Evolutionary conservation across 2,329 filamentous ascomycete genomes (phyloP), one percentile per base, ranked within the genome.

Genomic region (Aphanocladium album): DNA sequence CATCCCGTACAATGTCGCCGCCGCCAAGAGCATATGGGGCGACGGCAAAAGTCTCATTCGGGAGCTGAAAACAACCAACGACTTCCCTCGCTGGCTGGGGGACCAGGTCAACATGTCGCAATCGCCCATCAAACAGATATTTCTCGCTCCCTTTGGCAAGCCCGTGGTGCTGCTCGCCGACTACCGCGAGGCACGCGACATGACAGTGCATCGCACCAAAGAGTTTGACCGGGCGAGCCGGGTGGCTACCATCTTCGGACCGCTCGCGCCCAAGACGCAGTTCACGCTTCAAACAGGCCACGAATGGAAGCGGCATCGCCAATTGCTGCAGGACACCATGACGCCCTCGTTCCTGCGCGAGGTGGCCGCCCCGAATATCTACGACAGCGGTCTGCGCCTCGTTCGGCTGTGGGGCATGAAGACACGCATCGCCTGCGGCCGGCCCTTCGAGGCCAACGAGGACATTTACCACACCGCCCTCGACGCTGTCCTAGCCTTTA

Each of bases 131-230:
- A 67, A 76, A 6, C 81, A 84, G 64, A 68, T 78, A 5, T 82
- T 82, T 66, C 66, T 80, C 54, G 67, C 69, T 7, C 79, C 79
- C 0, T 70, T 80, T 12, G 63, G 65, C 1, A 70, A 69, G 25
- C 81, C 80, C 1, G 74, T 71, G 65, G 69, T 83, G 0, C 58
- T 83, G 3, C 62, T 83, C 2, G 68, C 72, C 19, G 79, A 68
- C 56, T 74, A 70, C 6, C 68, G 68, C 2, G 78, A 80, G 66
- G 67, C 69, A 17, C 75, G 79, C 63, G 78, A 80, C 63, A 71
- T 81, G 46, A 70, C 80, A 25, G 66, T 76, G 6, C 73, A 77
- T 1, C 74, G 77, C 6, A 21, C 23, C 6, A 75, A 73, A 51
- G 78, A 80, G 47, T 80, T 79, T 56, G 79, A 81, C 66, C 71